Base-by-base conservation (phyloP, 2,329 filamentous ascomycete genomes). In the Akanthomyces muscarius region DNA sequence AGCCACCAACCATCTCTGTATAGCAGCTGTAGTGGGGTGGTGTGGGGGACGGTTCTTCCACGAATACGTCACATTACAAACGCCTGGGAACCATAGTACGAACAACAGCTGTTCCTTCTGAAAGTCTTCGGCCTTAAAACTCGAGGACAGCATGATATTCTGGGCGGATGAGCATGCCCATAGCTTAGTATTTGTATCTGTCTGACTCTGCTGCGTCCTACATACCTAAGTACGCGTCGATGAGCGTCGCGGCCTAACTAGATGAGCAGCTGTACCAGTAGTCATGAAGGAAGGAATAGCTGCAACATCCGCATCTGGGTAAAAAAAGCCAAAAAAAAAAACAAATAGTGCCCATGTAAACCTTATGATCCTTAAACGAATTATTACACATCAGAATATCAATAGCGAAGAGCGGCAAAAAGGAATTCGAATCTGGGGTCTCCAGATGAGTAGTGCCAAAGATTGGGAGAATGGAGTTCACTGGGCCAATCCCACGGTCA, bases 401-500 rank as follows among this genome's bases (percentile, higher is more conserved):
- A 10, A 10, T 5, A 5, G 13, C 16, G 1, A 10, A 11, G 13
- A 18, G 3, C 4, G 28, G 42, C 28, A 63, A 75, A 74, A 68
- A 47, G 71, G 70, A 72, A 75, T 71, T 80, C 75, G 78, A 80
- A 80, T 71, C 73, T 71, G 71, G 69, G 64, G 62, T 64, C 71
- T 73, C 74, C 71, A 75, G 73, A 73, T 64, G 73, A 75, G 72
- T 66, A 66, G 71, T 81, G 73, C 76, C 80, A 82, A 82, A 82
- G 78, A 82, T 82, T 81, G 65, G 68, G 64, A 69, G 76, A 81
- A 76, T 76, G 80, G 79, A 81, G 79, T 81, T 73, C 77, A 69
- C 71, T 81, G 79, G 79, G 79, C 80, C 76, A 75, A 72, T 73
- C 70, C 84, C 86, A 88, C 85, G 86, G 86, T 85, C 86, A 88